Conservation (phyloP, 805 yeast genomes). For the Cyberlindnera amylophila region DNA sequence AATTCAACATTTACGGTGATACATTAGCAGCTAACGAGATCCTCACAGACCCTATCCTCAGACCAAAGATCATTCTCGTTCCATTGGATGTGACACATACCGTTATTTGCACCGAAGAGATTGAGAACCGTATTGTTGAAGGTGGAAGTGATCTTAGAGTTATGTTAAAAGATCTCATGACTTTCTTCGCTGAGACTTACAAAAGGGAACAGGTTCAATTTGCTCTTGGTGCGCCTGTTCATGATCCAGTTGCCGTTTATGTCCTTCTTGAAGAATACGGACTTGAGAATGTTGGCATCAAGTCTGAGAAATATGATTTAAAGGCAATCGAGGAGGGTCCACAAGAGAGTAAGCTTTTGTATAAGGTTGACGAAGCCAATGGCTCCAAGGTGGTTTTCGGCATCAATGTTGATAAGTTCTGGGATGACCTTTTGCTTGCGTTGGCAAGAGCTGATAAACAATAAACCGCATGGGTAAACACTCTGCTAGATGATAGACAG, state of each 20-base stretch:
- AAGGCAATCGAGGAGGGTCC: conserved; percentile 2
- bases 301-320: conserved; percentile 4
- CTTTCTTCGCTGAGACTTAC: conserved; percentile 46
- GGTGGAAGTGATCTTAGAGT: conserved; percentile 43
- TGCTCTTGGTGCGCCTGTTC: conserved; percentile 66
- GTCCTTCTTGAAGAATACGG: conserved; percentile 42
- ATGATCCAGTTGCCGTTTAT: conserved; percentile 73
- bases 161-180: conserved; percentile 51
- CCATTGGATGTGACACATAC: conserved; percentile 73
- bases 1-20: conserved; percentile 73
- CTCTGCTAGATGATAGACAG: too few species aligned
- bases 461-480: background rate
- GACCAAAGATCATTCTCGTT: conserved; percentile 46
- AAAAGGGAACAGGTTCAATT: conserved; percentile 37
- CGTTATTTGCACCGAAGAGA: conserved; percentile 46
- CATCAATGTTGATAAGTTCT: conserved; percentile 40
- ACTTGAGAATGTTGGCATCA: conserved; percentile 15
- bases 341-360: conserved; percentile 10
- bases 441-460: conserved; percentile 24
- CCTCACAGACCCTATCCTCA: conserved; percentile 42
- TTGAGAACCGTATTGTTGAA: conserved; percentile 38
- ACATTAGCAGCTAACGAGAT: conserved; percentile 68
- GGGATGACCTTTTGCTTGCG: conserved; percentile 41
- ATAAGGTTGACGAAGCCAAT: conserved; percentile 12
- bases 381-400: conserved; percentile 40